These are phyloP conservation scores for Tetrahymena elliotti DNA, from an alignment of 73 alveolate genomes.

Conservation along the genomic window DNA sequence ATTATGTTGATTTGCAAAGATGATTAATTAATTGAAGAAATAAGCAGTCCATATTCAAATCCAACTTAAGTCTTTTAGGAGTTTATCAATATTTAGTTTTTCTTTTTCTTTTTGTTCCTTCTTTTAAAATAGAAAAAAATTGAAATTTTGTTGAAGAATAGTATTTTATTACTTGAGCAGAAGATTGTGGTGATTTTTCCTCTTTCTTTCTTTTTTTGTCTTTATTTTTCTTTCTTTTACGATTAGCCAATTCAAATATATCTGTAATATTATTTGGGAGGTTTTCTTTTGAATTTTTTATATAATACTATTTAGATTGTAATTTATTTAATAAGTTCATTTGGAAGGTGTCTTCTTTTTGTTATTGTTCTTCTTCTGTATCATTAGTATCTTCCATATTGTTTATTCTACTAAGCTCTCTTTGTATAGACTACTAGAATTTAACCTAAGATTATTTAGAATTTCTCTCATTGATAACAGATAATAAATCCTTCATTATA, in stretches of 20 bases:
- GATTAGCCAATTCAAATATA: background rate
- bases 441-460: background rate
- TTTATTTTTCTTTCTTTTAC: background rate
- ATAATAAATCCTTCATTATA: background rate
- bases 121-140: too few relatives aligned
- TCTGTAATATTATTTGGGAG: background rate
- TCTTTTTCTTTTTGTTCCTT: background rate
- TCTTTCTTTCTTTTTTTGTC: background rate
- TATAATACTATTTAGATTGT: background rate
- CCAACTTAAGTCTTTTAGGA: background rate
- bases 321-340: background rate
- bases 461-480: background rate
- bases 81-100: background rate
- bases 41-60: background rate
- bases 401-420: background rate
- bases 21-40: background rate
- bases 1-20: background rate
- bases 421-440: background rate
- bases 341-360: background rate
- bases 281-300: background rate
- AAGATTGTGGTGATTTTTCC: background rate
- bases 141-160: too few relatives aligned
- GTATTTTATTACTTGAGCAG: background rate
- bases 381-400: background rate
- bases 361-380: background rate